Evolutionary conservation across 371 early-diverging fungal genomes (phyloP).

Genomic region (Funneliformis caledonium): DNA sequence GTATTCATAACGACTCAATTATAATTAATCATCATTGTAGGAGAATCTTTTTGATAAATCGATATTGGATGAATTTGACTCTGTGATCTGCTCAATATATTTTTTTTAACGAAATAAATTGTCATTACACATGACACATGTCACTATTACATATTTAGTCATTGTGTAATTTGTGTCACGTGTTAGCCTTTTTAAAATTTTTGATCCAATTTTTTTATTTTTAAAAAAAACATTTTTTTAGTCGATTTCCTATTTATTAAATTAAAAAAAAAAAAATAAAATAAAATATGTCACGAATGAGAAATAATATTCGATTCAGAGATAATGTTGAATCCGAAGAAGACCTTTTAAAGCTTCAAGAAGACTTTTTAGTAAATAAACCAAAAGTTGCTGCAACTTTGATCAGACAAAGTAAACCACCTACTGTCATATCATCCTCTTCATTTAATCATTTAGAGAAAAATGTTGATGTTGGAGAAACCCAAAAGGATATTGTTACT

Average conservation of each 20-base stretch:
- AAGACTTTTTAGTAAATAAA: constrained; percentile 55
- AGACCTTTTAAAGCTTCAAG: constrained; percentile 63
- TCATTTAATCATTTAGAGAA: neutral
- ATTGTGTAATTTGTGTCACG: no score
- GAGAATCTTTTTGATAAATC: neutral
- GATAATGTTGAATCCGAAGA: constrained; percentile 53
- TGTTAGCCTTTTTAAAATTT: no score
- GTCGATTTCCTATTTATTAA: neutral
- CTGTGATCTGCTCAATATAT: neutral
- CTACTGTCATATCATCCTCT: neutral
- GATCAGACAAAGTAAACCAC: constrained; percentile 14
- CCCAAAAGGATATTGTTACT: neutral
- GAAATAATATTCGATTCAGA: neutral
- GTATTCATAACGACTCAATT: no score
- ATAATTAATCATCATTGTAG: neutral
- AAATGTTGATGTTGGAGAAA: neutral
- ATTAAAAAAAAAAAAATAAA: neutral
- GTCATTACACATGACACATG: no score
- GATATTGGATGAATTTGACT: neutral
- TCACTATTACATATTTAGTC: no score
- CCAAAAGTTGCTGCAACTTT: constrained; percentile 58
- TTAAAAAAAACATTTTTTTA: neutral
- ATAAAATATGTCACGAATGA: neutral
- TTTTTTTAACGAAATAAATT: no score
- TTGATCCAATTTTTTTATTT: neutral